phyloP scores from a whole-genome alignment of 2,329 filamentous ascomycete genomes.

The Pyrenophora teres region DNA sequence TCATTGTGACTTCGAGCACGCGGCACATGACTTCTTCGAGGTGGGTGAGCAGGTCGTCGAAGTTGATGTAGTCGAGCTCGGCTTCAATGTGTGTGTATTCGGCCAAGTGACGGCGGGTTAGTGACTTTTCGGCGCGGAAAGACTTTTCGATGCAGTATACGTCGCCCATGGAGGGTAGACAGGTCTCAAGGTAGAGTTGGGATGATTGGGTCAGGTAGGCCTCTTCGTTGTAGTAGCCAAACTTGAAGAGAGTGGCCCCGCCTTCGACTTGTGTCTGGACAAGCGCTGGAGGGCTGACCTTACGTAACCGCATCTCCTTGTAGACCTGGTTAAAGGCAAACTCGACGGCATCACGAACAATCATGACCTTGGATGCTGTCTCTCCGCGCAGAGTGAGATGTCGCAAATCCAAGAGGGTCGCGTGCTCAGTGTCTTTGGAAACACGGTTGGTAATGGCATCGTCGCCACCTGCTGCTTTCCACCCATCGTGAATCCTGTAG shows the following conservation, averaged over 20 bases:
- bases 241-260: slow-evolving; percentile 85
- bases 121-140: slow-evolving; percentile 95
- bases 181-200: slow-evolving; percentile 96
- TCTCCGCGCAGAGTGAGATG: slow-evolving; percentile 87
- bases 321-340: slow-evolving; percentile 80
- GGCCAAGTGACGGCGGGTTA: slow-evolving; percentile 90
- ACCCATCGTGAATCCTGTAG: slow-evolving; percentile 71
- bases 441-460: slow-evolving; percentile 90
- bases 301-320: slow-evolving; percentile 75
- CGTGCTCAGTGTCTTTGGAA: slow-evolving; percentile 68
- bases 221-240: slow-evolving; percentile 86
- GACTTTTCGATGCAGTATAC: slow-evolving; percentile 99
- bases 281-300: slow-evolving; percentile 86
- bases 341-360: slow-evolving; percentile 80
- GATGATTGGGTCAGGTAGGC: slow-evolving; percentile 96
- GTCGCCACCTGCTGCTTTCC: slow-evolving; percentile 79
- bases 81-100: slow-evolving; percentile 98
- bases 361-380: slow-evolving; percentile 81
- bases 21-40: slow-evolving; percentile 86
- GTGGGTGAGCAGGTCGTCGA: slow-evolving; percentile 84
- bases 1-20: slow-evolving; percentile 77
- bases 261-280: slow-evolving; percentile 96
- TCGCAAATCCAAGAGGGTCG: slow-evolving; percentile 77
- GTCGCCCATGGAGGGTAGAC: slow-evolving; percentile 85
- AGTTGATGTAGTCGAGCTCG: slow-evolving; percentile 94